These are phyloP conservation scores for Oryza brachyantha DNA, from an alignment of 176 grass and related monocot species.

Conservation along the genomic window DNA sequence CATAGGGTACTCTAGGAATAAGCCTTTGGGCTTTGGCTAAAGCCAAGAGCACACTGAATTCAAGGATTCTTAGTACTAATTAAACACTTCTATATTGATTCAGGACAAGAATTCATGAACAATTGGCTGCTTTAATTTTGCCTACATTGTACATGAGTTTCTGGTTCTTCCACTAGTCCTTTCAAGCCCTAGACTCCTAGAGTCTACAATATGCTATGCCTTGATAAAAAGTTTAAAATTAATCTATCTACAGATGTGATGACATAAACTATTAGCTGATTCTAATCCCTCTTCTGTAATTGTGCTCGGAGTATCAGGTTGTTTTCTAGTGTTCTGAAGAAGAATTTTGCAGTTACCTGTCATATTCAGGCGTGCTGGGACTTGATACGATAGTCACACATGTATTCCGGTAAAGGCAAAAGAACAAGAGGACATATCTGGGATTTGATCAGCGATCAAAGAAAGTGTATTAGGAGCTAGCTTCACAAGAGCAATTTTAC, in stretches of 20 bases:
- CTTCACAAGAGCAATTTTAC: no score
- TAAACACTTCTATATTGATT: constrained; percentile 38
- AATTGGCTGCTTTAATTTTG: constrained; percentile 12
- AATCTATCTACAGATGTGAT: constrained; percentile 22
- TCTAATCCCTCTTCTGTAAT: constrained; percentile 21
- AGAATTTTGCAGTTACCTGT: constrained; percentile 47
- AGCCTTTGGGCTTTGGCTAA: constrained; percentile 29
- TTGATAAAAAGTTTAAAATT: constrained; percentile 24
- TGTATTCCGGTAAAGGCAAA: constrained; percentile 23
- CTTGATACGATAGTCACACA: constrained; percentile 41
- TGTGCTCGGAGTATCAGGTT: constrained; percentile 38
- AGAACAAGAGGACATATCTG: constrained; percentile 3
- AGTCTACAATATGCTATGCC: constrained; percentile 45
- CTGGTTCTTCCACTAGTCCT: constrained; percentile 42
- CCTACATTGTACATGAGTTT: constrained; percentile 40
- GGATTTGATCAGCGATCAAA: constrained; percentile 22
- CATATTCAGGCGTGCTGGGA: constrained; percentile 26
- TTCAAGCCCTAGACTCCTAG: constrained; percentile 34
- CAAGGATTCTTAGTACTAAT: constrained; percentile 52
- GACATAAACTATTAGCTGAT: constrained; percentile 36
- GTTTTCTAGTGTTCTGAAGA: constrained; percentile 17
- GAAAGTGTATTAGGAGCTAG: constrained; percentile 8
- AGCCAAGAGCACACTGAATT: constrained; percentile 40
- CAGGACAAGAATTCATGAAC: background rate
- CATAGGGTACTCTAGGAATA: constrained; percentile 44